A percentile compares a stretch with the other conserved stretches of the same genome.
These are phyloP conservation scores for Tolypocladium paradoxum DNA, from an alignment of 2,329 filamentous ascomycete species.

Conservation along the genomic window DNA sequence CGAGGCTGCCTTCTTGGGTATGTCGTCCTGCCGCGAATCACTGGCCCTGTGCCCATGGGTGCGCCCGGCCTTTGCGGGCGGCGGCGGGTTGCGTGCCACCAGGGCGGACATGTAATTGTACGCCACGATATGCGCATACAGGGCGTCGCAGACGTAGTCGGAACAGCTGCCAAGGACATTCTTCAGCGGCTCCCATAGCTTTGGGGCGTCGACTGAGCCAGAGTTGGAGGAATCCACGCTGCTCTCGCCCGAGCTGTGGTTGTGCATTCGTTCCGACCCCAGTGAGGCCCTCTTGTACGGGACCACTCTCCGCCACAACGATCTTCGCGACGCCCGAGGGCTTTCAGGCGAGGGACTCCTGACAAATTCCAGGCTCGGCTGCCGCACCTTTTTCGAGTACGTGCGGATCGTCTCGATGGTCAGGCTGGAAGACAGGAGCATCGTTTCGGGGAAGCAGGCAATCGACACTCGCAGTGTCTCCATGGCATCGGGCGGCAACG, in stretches of 20 bases:
- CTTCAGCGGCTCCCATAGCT: conserved; percentile 34
- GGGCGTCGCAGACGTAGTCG: conserved; percentile 45
- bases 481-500: conserved; percentile 40
- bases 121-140: conserved; percentile 48
- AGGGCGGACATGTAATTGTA: conserved; percentile 44
- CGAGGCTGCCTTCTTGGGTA: conserved; percentile 42
- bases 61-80: conserved; percentile 5
- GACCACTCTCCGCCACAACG: conserved; percentile 26
- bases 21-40: conserved; percentile 20
- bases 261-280: neutral
- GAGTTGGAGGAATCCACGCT: conserved; percentile 7
- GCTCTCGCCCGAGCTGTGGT: conserved; percentile 1
- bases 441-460: conserved; percentile 47
- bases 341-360: conserved; percentile 9
- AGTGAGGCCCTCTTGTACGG: conserved; percentile 13
- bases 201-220: conserved; percentile 10
- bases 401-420: conserved; percentile 47
- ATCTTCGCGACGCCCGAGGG: conserved; percentile 12
- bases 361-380: conserved; percentile 18
- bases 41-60: conserved; percentile 7
- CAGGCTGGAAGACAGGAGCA: conserved; percentile 43
- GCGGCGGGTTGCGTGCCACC: conserved; percentile 12
- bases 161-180: conserved; percentile 42
- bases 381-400: conserved; percentile 42
- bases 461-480: conserved; percentile 44